phyloP scores from a whole-genome alignment of 225 moss, liverwort and hornwort species.

The Rhytidiadelphus loreus region DNA sequence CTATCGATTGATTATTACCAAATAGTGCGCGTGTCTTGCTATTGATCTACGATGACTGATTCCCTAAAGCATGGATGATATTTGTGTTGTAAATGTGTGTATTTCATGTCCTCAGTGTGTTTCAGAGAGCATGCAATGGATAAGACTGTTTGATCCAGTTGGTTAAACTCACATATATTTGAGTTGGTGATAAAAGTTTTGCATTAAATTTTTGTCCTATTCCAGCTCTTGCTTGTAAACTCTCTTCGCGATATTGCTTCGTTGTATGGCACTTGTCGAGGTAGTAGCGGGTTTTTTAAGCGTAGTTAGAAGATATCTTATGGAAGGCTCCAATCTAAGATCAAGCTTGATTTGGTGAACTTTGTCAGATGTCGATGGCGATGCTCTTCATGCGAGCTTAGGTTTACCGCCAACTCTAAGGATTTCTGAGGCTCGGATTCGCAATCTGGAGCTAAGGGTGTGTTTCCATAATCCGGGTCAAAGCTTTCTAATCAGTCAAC shows the following conservation, averaged over 20 bases:
- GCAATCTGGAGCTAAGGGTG: constrained; percentile 87
- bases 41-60: not conserved
- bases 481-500: not conserved
- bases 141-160: not conserved
- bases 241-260: not conserved
- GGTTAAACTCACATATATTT: not conserved
- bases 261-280: not conserved
- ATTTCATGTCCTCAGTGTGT: not conserved
- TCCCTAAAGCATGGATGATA: not conserved
- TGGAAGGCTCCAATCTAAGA: not conserved
- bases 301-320: not conserved
- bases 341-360: not conserved
- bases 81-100: not conserved
- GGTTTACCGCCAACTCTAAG: constrained; percentile 88
- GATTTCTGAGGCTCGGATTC: constrained; percentile 73
- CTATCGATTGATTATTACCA: not conserved
- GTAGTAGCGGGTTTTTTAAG: not conserved
- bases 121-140: not conserved
- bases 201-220: not conserved
- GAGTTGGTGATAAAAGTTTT: not conserved
- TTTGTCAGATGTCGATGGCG: constrained; percentile 77
- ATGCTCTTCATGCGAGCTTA: constrained; percentile 86
- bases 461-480: not conserved
- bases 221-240: not conserved
- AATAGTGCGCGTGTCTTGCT: not conserved